phyloP scores from a whole-genome alignment of 306 rosid genomes.

The Notholithocarpus densiflorus region DNA sequence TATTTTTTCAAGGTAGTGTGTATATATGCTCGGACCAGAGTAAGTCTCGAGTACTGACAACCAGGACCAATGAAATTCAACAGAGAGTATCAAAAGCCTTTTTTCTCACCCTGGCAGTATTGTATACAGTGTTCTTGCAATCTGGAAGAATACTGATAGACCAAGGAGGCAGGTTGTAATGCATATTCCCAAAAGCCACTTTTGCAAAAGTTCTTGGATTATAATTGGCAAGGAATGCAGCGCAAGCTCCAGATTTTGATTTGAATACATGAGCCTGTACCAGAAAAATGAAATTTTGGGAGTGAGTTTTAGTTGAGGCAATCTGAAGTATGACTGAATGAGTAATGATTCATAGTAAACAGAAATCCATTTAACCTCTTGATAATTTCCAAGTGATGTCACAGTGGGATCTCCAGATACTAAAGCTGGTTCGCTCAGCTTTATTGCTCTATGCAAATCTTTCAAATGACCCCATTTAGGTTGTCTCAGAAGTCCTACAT shows the following conservation, averaged over 20 bases:
- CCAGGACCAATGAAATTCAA: neutral
- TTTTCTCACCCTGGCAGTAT: constrained; percentile 91
- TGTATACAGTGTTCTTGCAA: constrained; percentile 86
- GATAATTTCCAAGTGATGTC: constrained; percentile 61
- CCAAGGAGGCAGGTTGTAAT: constrained; percentile 97
- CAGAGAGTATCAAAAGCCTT: neutral
- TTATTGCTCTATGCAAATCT: constrained; percentile 93
- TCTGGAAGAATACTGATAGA: constrained; percentile 97
- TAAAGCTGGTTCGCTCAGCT: constrained; percentile 87
- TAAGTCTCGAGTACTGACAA: neutral
- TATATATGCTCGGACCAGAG: neutral
- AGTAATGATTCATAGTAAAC: constrained; percentile 2
- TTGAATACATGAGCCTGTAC: constrained; percentile 83
- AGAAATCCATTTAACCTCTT: constrained; percentile 55
- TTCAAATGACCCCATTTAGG: constrained; percentile 99
- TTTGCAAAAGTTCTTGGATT: constrained; percentile 62
- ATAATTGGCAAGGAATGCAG: constrained; percentile 93
- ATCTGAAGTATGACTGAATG: constrained; percentile 9
- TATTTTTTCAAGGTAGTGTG: neutral
- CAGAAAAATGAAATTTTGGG: constrained; percentile 5
- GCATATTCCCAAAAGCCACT: constrained; percentile 71
- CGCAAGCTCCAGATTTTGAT: constrained; percentile 82
- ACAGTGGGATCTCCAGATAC: constrained; percentile 72
- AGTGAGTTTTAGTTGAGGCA: constrained; percentile 12
- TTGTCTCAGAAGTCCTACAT: constrained; percentile 72